Conservation (phyloP, 2,329 filamentous ascomycete species). For the Penicillium sp. region DNA sequence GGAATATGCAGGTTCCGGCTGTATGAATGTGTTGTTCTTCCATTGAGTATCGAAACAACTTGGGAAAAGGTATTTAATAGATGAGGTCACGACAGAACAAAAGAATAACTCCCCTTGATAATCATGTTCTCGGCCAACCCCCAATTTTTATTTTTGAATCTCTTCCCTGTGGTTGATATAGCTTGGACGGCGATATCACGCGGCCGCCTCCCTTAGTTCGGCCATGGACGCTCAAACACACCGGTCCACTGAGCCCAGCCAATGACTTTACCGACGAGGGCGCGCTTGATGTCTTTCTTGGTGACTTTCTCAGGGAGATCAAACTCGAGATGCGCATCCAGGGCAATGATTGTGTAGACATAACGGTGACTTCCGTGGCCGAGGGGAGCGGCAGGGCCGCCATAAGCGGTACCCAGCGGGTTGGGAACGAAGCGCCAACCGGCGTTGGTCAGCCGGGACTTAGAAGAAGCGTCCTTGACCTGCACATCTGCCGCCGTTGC, state of each 20-base stretch:
- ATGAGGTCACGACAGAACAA: no score
- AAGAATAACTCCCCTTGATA: no score
- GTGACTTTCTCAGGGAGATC: conserved; percentile 20
- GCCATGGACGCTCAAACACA: conserved; percentile 28
- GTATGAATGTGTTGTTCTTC: no score
- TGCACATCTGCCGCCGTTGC: conserved; percentile 9
- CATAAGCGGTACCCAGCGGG: conserved; percentile 23
- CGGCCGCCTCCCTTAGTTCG: no score
- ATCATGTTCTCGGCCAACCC: no score
- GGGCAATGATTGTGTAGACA: conserved; percentile 32
- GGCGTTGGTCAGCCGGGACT: conserved; percentile 25
- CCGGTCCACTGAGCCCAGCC: conserved; percentile 36
- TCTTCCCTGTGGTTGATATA: no score
- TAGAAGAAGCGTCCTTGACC: no score
- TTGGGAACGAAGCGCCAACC: conserved; percentile 33
- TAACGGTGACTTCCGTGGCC: conserved; percentile 37
- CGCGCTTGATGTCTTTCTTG: conserved; percentile 28
- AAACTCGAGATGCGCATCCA: conserved; percentile 26
- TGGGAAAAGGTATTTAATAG: no score
- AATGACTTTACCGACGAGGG: conserved; percentile 30
- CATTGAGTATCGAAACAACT: no score
- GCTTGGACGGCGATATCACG: no score
- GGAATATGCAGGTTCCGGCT: no score
- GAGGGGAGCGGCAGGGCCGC: conserved; percentile 27
- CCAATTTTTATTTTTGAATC: no score